Evolutionary conservation across 495 filamentous ascomycete genomes (phyloP).

Genomic region (Pyrenula aspistea): DNA sequence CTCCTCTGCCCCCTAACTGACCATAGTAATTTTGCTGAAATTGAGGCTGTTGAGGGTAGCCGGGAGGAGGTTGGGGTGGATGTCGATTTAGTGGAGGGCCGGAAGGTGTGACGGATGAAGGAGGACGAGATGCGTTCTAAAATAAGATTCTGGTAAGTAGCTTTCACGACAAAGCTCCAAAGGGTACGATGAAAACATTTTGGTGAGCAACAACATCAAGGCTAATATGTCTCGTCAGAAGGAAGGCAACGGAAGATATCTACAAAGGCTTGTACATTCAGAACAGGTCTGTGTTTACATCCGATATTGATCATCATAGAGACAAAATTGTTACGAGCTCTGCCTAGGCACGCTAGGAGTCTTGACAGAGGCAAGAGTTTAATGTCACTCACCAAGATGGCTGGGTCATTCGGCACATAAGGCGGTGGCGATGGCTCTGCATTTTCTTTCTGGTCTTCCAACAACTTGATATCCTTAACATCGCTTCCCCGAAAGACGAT

Average conservation of each 20-base stretch:
- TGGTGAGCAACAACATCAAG: not conserved
- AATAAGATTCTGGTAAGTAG: no score
- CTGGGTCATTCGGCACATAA: constrained; percentile 84
- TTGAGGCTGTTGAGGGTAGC: constrained; percentile 39
- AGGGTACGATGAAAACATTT: no score
- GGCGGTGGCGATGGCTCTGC: constrained; percentile 45
- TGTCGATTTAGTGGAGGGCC: constrained; percentile 16
- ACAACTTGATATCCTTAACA: constrained; percentile 93
- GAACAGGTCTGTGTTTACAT: constrained; percentile 66
- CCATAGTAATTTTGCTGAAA: constrained; percentile 33
- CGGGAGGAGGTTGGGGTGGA: constrained; percentile 23
- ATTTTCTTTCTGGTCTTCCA: constrained; percentile 67
- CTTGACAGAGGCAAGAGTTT: not conserved
- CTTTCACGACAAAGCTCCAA: no score
- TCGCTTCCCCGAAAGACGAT: constrained; percentile 98
- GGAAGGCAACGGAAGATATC: constrained; percentile 99
- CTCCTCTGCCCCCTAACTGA: constrained; percentile 33
- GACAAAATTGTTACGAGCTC: constrained; percentile 7
- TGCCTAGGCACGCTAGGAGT: constrained; percentile 3
- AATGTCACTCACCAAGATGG: constrained; percentile 77
- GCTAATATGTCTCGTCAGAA: constrained; percentile 52
- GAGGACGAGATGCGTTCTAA: constrained; percentile 28
- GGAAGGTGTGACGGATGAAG: constrained; percentile 14
- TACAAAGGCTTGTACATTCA: constrained; percentile 89
- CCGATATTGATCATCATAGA: constrained; percentile 77